These are phyloP conservation scores for Rhinocladiella mackenziei DNA, from an alignment of 2,329 filamentous ascomycete genomes.

Conservation along the genomic window DNA sequence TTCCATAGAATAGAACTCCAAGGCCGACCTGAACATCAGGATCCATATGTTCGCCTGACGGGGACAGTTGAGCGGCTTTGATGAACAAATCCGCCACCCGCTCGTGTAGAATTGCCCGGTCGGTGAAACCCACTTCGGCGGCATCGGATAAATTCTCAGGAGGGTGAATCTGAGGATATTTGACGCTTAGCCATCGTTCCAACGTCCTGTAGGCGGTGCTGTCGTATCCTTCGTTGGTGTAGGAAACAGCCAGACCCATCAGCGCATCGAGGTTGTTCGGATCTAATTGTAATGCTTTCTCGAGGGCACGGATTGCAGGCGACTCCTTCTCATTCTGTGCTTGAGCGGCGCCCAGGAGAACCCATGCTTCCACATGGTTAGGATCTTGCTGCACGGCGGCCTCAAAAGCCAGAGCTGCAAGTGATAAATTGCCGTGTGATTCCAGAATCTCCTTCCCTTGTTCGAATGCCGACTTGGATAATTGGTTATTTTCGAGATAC, in stretches of 20 bases:
- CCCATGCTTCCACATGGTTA: constrained; percentile 87
- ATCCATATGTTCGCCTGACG: constrained; percentile 92
- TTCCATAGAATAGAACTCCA: constrained; percentile 94
- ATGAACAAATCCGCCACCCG: constrained; percentile 91
- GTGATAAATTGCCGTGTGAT: constrained; percentile 86
- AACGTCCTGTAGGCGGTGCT: constrained; percentile 93
- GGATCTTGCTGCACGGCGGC: constrained; percentile 88
- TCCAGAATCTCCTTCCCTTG: constrained; percentile 91
- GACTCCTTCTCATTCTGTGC: constrained; percentile 99
- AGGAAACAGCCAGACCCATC: constrained; percentile 93
- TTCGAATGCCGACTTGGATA: constrained; percentile 61
- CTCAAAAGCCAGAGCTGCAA: constrained; percentile 92
- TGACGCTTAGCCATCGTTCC: constrained; percentile 93
- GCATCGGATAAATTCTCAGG: constrained; percentile 64
- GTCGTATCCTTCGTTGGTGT: constrained; percentile 98
- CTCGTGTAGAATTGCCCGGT: constrained; percentile 82
- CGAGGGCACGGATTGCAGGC: constrained; percentile 87
- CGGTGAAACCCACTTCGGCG: constrained; percentile 88
- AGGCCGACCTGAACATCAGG: constrained; percentile 96
- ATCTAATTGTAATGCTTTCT: constrained; percentile 84
- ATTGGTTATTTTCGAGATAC: constrained; percentile 71
- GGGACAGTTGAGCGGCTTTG: constrained; percentile 83
- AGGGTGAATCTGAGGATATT: constrained; percentile 79
- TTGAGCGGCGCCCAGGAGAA: constrained; percentile 83
- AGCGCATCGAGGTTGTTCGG: constrained; percentile 81